phyloP scores from a whole-genome alignment of 495 filamentous ascomycete genomes.

The Letharia columbiana region DNA sequence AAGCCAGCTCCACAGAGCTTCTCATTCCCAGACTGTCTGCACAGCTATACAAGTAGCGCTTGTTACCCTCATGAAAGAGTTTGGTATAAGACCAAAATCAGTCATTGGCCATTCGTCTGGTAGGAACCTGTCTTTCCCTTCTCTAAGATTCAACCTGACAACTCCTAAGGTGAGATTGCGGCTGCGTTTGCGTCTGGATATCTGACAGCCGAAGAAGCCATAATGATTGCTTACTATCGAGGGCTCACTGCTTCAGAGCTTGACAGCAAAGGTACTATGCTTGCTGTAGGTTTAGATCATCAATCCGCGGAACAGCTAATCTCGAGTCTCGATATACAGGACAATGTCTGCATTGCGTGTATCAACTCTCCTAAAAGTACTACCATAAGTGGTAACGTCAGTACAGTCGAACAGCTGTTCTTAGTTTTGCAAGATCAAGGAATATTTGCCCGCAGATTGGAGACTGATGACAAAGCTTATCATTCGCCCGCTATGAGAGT shows the following conservation, averaged over 20 bases:
- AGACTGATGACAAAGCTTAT: no score
- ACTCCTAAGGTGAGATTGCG: conserved; percentile 43
- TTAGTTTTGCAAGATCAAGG: no score
- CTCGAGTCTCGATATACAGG: no score
- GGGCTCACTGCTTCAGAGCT: conserved; percentile 19
- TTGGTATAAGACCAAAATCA: conserved; percentile 37
- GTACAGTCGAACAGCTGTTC: no score
- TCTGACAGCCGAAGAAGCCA: conserved; percentile 34
- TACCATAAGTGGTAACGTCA: no score
- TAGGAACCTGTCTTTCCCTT: no score
- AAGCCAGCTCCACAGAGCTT: conserved; percentile 9
- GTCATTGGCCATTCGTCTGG: conserved; percentile 53
- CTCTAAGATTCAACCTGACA: no score
- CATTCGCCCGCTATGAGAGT: no score
- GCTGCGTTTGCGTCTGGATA: conserved; percentile 51
- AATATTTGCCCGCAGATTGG: no score
- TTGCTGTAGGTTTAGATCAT: neutral
- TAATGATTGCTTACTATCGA: conserved; percentile 34
- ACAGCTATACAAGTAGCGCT: conserved; percentile 46
- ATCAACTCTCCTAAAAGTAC: no score
- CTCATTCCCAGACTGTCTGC: conserved; percentile 33
- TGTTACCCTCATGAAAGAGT: conserved; percentile 35
- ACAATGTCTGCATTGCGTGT: no score
- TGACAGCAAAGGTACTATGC: neutral
- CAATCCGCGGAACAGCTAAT: no score